These are phyloP conservation scores for Trametes punicea DNA, from an alignment of 768 basidiomycete species.

Conservation along the genomic window DNA sequence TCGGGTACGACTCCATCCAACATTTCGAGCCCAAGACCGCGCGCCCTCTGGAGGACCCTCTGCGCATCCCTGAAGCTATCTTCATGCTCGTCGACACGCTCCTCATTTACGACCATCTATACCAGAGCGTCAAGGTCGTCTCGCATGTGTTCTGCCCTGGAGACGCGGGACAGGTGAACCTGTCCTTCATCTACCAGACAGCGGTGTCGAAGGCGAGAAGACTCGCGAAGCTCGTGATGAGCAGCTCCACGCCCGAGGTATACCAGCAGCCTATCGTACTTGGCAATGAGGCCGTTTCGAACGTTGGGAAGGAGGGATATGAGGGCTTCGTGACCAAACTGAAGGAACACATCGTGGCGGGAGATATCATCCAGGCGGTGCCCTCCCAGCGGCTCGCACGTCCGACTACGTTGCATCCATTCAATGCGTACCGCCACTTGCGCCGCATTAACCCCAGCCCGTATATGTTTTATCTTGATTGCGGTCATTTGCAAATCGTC, in stretches of 20 bases:
- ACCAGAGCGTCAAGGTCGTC: constrained; percentile 91
- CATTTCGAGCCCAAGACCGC: constrained; percentile 96
- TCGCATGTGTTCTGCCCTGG: constrained; percentile 91
- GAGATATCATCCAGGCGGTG: constrained; percentile 98
- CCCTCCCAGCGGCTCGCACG: constrained; percentile 89
- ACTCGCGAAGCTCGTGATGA: constrained; percentile 68
- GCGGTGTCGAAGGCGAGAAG: constrained; percentile 79
- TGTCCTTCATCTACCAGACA: constrained; percentile 85
- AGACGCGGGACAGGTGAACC: constrained; percentile 59
- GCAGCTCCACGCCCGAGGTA: constrained; percentile 55
- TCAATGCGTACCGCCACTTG: constrained; percentile 93
- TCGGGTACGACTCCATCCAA: constrained; percentile 93
- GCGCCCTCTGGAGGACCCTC: constrained; percentile 65
- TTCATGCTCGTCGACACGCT: constrained; percentile 98
- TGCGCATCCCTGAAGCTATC: constrained; percentile 89
- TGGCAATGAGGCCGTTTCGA: constrained; percentile 71
- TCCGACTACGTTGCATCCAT: constrained; percentile 87
- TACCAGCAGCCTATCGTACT: constrained; percentile 62
- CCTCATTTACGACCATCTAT: constrained; percentile 95
- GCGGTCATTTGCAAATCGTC: constrained; percentile 90
- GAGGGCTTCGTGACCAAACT: constrained; percentile 86
- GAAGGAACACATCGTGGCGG: constrained; percentile 92
- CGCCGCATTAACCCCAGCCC: constrained; percentile 96
- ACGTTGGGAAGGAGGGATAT: constrained; percentile 92
- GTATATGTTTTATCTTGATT: constrained; percentile 98